Conservation (phyloP, 2,329 filamentous ascomycete genomes). For the Colletotrichum aenigma region DNA sequence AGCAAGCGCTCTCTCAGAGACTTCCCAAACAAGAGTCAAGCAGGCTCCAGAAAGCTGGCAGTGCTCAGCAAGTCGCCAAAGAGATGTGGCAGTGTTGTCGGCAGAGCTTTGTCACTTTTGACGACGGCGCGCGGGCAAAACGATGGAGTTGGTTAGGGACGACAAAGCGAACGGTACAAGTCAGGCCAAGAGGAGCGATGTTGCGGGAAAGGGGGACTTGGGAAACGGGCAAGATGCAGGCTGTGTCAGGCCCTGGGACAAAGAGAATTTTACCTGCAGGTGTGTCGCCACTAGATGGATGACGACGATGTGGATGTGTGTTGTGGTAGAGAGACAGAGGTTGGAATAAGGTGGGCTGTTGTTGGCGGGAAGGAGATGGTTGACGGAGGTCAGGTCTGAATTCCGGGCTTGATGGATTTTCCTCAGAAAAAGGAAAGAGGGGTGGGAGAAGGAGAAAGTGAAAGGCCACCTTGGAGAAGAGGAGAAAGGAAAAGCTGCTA, state of each 20-base stretch:
- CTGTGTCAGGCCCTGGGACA: background rate
- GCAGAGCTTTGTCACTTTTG: conserved; percentile 11
- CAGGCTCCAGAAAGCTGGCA: background rate
- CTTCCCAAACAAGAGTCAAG: conserved; percentile 6
- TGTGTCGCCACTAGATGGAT: background rate
- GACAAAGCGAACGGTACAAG: conserved; percentile 8
- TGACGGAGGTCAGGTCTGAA: conserved; percentile 9
- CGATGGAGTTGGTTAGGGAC: background rate
- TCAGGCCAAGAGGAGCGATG: background rate
- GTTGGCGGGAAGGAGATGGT: background rate
- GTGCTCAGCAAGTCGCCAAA: background rate
- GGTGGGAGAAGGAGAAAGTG: conserved; percentile 2
- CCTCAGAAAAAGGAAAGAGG: conserved; percentile 14
- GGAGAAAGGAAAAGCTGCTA: conserved; percentile 17
- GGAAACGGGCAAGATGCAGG: background rate
- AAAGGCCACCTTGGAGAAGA: conserved; percentile 16
- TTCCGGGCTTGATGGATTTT: conserved; percentile 8
- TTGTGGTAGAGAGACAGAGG: background rate
- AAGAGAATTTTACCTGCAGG: background rate
- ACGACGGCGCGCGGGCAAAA: background rate
- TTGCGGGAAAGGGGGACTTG: background rate
- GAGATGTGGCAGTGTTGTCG: conserved; percentile 10
- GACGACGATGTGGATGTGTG: background rate
- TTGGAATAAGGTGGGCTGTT: conserved; percentile 17
- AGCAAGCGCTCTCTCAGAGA: background rate